Base-by-base conservation (phyloP, 2,329 filamentous ascomycete genomes). In the Ceratocystis papillata region DNA sequence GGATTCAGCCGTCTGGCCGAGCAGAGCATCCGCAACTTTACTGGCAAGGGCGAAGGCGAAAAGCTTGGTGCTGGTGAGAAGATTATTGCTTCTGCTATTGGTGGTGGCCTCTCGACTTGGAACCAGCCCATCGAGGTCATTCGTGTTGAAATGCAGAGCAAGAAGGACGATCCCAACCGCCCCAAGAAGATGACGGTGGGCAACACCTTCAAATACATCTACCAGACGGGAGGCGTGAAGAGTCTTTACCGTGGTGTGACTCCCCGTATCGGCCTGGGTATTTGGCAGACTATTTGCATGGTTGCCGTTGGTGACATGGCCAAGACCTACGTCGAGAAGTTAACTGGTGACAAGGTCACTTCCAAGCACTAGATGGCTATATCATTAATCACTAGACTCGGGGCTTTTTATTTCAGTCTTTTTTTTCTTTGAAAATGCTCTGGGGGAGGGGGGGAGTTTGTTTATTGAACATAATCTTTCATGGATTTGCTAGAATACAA, bases 231-330 rank as follows among this genome's bases (percentile, higher is more conserved):
- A 77, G 94, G 94, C 69, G 61, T 97, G 74, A 88, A 86, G 80
- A 94, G 94, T 74, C 82, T 99, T 70, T 99, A 99, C 83, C 90
- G 94, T 74, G 94, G 94, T 74, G 93, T 99, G 70, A 83, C 90
- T 71, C 94, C 94, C 72, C 87, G 94, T 76, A 92, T 99, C 75
- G 92, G 92, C 72, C 86, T 99, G 70, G 88, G 94, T 75, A 85
- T 99, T 80, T 99, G 94, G 94, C 94, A 99, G 83, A 99, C 94
- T 69, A 88, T 99, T 74, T 99, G 94, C 83, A 99, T 99, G 94
- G 94, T 99, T 79, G 94, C 93, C 74, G 83, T 97, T 77, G 94
- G 94, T 79, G 94, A 97, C 80, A 92, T 96, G 91, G 84, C 84
- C 69, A 87, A 87, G 78, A 79, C 78, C 65, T 86, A 87, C 70